Evolutionary conservation across 2,329 filamentous ascomycete genomes (phyloP).

Genomic region (Microcera coccophila): DNA sequence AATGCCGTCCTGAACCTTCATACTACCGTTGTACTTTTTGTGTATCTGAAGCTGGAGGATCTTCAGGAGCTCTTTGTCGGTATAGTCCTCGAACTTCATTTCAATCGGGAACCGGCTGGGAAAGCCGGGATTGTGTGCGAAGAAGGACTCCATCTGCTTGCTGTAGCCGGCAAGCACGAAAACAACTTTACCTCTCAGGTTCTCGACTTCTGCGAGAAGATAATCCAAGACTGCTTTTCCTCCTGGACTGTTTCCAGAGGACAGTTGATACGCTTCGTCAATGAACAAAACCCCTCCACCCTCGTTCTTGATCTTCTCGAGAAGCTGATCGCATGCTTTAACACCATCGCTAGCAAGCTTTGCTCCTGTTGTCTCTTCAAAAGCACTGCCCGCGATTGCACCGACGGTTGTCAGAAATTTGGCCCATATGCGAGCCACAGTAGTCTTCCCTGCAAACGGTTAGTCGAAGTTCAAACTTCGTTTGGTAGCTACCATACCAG

Average conservation of each 20-base stretch:
- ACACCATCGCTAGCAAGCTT: conserved; percentile 62
- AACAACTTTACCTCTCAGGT: conserved; percentile 63
- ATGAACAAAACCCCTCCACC: conserved; percentile 71
- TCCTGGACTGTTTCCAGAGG: conserved; percentile 52
- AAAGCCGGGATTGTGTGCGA: conserved; percentile 68
- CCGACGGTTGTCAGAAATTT: conserved; percentile 60
- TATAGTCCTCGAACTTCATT: conserved; percentile 67
- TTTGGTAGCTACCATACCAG: conserved; percentile 45
- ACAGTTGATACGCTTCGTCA: conserved; percentile 74
- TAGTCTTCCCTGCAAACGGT: conserved; percentile 56
- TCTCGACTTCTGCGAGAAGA: conserved; percentile 69
- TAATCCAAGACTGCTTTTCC: conserved; percentile 65
- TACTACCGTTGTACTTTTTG: conserved; percentile 49
- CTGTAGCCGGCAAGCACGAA: conserved; percentile 72
- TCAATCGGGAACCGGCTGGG: conserved; percentile 63
- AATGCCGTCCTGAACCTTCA: conserved; percentile 57
- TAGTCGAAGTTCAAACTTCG: too few relatives aligned
- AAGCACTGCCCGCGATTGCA: conserved; percentile 55
- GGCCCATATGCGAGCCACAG: conserved; percentile 67
- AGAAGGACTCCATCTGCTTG: conserved; percentile 73
- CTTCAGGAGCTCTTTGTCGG: conserved; percentile 57
- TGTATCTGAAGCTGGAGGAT: conserved; percentile 58
- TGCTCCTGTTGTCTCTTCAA: conserved; percentile 67
- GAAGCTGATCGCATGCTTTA: conserved; percentile 49
- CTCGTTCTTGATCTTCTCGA: conserved; percentile 45